Evolutionary conservation across 345 rosid species (phyloP), one percentile per base, ranked within the genome.

Genomic region (Ceriops decandra): DNA sequence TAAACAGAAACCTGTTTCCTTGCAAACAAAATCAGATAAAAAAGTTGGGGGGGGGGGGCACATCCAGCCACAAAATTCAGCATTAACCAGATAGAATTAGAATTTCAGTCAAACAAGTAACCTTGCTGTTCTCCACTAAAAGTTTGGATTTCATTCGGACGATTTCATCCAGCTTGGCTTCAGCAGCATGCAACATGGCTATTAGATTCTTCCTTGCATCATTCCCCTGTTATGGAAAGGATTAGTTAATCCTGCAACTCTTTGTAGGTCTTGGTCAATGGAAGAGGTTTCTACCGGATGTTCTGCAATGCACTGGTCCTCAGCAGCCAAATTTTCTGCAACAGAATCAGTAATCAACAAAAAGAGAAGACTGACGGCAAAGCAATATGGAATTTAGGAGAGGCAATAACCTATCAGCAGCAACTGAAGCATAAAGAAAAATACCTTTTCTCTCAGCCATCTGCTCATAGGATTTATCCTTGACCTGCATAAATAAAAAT

Each of bases 101-200:
- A 42, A 11, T 13, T 26, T n/a, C 5, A 27, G 20, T 19, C 36
- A 24, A 60, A 21, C 16, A 24, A 63, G 60, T n/a, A 62, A 91
- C 97, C 93, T 89, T 81, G 5, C 10, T 69, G 59, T 73, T 91
- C 69, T 86, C 85, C 54, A 57, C 38, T 16, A 63, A 66, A 73
- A 87, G 79, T 71, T 75, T 68, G 56, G 72, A 70, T 66, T 80
- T 91, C 79, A 71, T 69, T 63, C 36, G 74, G 65, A 75, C 60
- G 74, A 85, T 76, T 66, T 76, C 81, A 66, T 80, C 75, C 53
- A 87, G 86, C 81, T 86, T 86, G 65, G 71, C 74, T 79, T 76
- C 81, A 36, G 84, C 90, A 66, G 78, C 74, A 53, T 82, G 82
- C 77, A 86, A 72, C 66, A 79, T 64, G 64, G 68, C 73, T 76